Base-by-base conservation (phyloP, 805 yeast species). In the Metschnikowia lachancei region DNA sequence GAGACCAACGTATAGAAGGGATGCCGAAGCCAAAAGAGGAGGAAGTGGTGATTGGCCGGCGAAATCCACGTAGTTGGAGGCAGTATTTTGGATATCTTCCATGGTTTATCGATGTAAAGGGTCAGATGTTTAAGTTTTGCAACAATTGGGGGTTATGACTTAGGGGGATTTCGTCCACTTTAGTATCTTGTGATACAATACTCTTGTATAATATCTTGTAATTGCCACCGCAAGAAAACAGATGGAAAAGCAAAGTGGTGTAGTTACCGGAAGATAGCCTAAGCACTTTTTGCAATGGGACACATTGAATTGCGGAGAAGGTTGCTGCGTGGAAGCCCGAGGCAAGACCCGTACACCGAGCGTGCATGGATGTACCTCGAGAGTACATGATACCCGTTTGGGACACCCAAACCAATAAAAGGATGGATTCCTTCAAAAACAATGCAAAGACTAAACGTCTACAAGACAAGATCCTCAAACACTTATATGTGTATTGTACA, bases 41-140 rank as follows among this genome's bases (percentile, higher is more conserved):
- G 58, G 58, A 34, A 55, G 43, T 4, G 58, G 56, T 35, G 58
- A 55, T 38, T 46, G 47, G 14, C 49, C 48, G n/a, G 58, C 58
- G 13, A 42, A 3, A 30, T 46, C 41, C n/a, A 46, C 44, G 44
- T 50, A 50, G 33, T 46, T 42, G 13, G 40, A 31, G 37, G 52
- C 52, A 35, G 49, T 35, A 7, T 42, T 35, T 10, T 42, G 46
- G 36, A 41, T 31, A 20, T 45, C 45, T 36, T 44, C 47, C 56
- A 52, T 51, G 35, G 34, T 22, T 18, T 7, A 19, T 16, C 12
- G 24, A 18, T 26, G 29, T 30, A 5, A 3, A 4, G 36, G 36
- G 8, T 2, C 13, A 17, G 20, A 30, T 16, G 9, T n/a, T 14
- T 6, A n/a, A 11, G n/a, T 5, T 13, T 13, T 30, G 28, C 28